These are phyloP conservation scores for Aspergillus heteromorphus DNA, from an alignment of 495 filamentous ascomycete species.

Conservation along the genomic window DNA sequence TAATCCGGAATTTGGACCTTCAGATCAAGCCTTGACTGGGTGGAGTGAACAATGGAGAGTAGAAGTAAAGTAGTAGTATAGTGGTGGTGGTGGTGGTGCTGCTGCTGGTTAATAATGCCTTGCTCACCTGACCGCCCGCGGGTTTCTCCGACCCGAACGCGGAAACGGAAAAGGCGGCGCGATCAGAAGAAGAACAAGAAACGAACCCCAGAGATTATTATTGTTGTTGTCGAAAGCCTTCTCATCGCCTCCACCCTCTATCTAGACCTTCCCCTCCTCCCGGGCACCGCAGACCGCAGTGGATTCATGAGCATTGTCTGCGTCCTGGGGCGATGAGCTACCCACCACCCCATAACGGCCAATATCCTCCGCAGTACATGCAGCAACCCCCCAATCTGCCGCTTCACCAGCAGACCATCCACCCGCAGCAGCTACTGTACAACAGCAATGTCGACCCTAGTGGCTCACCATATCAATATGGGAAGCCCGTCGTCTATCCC, in stretches of 20 bases:
- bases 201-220: no score
- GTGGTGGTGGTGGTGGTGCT: no score
- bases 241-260: neutral
- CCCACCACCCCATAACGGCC: slow-evolving; percentile 42
- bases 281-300: slow-evolving; percentile 14
- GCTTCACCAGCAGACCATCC: slow-evolving; percentile 21
- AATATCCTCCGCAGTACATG: slow-evolving; percentile 39
- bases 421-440: slow-evolving; percentile 36
- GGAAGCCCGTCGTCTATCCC: slow-evolving; percentile 33
- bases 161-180: slow-evolving; percentile 19
- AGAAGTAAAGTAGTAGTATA: no score
- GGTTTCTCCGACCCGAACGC: slow-evolving; percentile 38
- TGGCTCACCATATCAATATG: slow-evolving; percentile 36
- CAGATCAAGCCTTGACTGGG: no score
- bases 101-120: neutral
- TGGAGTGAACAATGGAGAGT: no score
- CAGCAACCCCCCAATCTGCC: slow-evolving; percentile 26
- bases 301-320: slow-evolving; percentile 19
- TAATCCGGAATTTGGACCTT: no score
- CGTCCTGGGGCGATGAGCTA: slow-evolving; percentile 45
- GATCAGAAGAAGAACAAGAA: slow-evolving; percentile 2
- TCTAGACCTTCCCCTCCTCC: slow-evolving; percentile 6
- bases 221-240: no score
- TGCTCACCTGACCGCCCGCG: slow-evolving; percentile 12
- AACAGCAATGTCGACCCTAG: slow-evolving; percentile 34